Base-by-base conservation (phyloP, 108 stramenopile species). In the Seminavis robusta region DNA sequence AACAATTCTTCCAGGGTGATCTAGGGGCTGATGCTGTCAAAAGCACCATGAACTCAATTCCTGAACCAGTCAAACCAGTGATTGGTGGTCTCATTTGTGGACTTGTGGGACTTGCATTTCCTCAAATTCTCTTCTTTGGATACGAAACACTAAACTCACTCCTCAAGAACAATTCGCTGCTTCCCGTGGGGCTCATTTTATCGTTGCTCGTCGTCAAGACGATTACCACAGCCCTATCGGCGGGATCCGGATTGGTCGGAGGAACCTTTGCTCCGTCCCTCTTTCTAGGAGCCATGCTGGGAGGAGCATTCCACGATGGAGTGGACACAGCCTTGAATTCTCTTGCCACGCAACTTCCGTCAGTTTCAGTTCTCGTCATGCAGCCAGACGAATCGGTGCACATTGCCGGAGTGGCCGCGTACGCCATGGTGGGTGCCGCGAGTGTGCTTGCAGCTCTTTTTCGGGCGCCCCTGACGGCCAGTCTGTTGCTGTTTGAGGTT, bases 201-300 rank as follows among this genome's bases (percentile, higher is more conserved):
- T 45, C 79, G 20, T 45, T 85, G 21, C 46, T 90, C 4, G 53
- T 61, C 16, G 69, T 62, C 16, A 91, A 96, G 60, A 69, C 82
- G 6, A 45, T 81, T 29, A 83, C 81, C 42, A 96, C 93, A 11
- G 91, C 95, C 6, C 67, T 85, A 10, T 69, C 79, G 25, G 81
- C 94, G 1, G 88, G 86, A 28, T 81, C 84, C 51, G 95, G 95
- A 0, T 56, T 96, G 1, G 94, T 96, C 10, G 95, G 95, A 13
- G 95, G 95, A 27, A 81, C 84, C n/a, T 94, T 96, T 40, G 95
- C 95, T 13, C 95, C 95, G 19, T 90, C 92, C 1, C 60, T 96
- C 8, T 96, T 96, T 56, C 61, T 96, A 20, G 95, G 95, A 16
- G 92, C 80, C 6, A 90, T 91, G 59, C 62, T 77, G 29, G 95